phyloP scores from a whole-genome alignment of 1,284 basidiomycete genomes.

The Hypsizygus ulmarius region DNA sequence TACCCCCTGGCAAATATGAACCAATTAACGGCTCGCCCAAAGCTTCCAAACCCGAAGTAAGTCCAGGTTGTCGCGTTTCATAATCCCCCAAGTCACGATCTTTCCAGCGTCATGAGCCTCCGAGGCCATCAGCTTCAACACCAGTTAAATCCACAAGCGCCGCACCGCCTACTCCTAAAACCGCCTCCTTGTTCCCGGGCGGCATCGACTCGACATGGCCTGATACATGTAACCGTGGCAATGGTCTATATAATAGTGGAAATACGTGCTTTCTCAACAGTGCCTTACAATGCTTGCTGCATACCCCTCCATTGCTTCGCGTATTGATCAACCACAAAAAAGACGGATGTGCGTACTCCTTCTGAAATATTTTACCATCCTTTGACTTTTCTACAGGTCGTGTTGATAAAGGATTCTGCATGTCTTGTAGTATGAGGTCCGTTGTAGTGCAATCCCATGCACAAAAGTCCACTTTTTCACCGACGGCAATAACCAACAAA shows the following conservation, averaged over 20 bases:
- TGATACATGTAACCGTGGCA: constrained; percentile 41
- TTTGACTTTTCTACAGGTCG: constrained; percentile 42
- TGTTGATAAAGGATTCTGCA: constrained; percentile 64
- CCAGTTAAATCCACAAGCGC: constrained; percentile 17
- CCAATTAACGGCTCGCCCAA: constrained; percentile 67
- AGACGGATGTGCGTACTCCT: constrained; percentile 44
- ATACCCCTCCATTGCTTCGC: constrained; percentile 87
- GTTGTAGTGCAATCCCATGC: constrained; percentile 53
- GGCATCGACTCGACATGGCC: constrained; percentile 63
- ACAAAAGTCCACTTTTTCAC: constrained; percentile 51
- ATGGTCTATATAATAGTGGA: constrained; percentile 85
- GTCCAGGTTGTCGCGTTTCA: constrained; percentile 18
- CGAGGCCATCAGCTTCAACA: constrained; percentile 16
- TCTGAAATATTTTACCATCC: background rate
- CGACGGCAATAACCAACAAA: constrained; percentile 60
- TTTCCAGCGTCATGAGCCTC: constrained; percentile 19
- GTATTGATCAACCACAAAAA: constrained; percentile 60
- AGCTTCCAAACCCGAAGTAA: constrained; percentile 41
- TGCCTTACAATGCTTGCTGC: constrained; percentile 89
- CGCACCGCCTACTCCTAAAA: constrained; percentile 27
- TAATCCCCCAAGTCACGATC: background rate
- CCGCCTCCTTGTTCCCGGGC: constrained; percentile 43
- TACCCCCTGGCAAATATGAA: constrained; percentile 71
- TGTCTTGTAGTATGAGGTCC: constrained; percentile 67
- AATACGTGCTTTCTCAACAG: constrained; percentile 99